A percentile compares a stretch with the other conserved stretches of the same genome.
These are phyloP conservation scores for Pseudevernia furfuracea DNA, from an alignment of 495 filamentous ascomycete species.

Conservation along the genomic window DNA sequence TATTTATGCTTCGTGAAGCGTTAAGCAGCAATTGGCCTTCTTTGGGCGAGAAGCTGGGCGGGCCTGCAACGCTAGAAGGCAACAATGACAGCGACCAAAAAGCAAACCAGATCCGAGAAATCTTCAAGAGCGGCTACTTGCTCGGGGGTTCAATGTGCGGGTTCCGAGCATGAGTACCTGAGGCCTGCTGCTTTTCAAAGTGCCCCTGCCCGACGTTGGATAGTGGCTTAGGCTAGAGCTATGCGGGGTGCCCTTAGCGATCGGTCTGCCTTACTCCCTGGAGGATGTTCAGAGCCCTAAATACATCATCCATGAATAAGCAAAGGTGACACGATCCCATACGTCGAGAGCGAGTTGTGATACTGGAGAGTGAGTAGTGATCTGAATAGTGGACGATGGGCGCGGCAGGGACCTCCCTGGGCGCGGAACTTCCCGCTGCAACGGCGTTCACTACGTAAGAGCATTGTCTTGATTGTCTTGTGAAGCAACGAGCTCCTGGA, in stretches of 20 bases:
- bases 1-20: not conserved
- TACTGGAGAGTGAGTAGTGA: not conserved
- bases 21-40: not conserved
- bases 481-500: not conserved
- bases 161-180: slow-evolving; percentile 14
- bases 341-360: not conserved
- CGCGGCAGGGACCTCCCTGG: not conserved
- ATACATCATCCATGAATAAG: not conserved
- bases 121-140: slow-evolving; percentile 11
- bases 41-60: not conserved
- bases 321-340: not conserved
- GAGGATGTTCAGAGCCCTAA: not conserved
- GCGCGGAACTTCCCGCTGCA: not conserved
- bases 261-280: slow-evolving; percentile 7
- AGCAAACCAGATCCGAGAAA: not conserved
- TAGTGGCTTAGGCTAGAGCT: slow-evolving; percentile 15
- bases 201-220: slow-evolving; percentile 16
- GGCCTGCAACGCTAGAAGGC: not conserved
- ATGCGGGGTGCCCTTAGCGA: slow-evolving; percentile 8
- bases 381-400: not conserved
- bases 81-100: not conserved
- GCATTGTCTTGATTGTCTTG: not conserved
- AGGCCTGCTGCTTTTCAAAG: slow-evolving; percentile 11
- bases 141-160: slow-evolving; percentile 3
- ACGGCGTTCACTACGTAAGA: not conserved